Conservation (phyloP, 1,139 yeast genomes). For the Ashbya aceris region DNA sequence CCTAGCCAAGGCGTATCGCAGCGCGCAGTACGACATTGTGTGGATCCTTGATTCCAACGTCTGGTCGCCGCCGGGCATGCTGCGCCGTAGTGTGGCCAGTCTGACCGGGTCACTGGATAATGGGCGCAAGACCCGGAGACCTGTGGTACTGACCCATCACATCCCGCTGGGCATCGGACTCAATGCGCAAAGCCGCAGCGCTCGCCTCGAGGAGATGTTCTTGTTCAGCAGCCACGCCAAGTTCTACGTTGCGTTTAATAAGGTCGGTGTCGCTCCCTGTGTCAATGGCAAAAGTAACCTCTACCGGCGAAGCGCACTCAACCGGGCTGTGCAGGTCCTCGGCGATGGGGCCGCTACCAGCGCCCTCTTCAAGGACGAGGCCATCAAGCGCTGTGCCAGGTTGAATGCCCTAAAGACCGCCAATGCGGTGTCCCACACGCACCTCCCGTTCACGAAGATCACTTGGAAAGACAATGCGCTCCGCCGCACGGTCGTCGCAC, state of each 20-base stretch:
- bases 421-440: neutral
- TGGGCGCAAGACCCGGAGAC: slow-evolving; percentile 36
- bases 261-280: slow-evolving; percentile 75
- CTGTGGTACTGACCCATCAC: slow-evolving; percentile 71
- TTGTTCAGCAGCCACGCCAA: slow-evolving; percentile 75
- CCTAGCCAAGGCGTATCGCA: slow-evolving; percentile 63
- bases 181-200: slow-evolving; percentile 35
- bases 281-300: slow-evolving; percentile 88
- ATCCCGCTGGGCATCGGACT: slow-evolving; percentile 56
- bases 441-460: neutral
- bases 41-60: slow-evolving; percentile 91
- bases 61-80: slow-evolving; percentile 61
- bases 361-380: slow-evolving; percentile 6
- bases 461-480: neutral
- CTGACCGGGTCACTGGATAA: slow-evolving; percentile 42
- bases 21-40: slow-evolving; percentile 60
- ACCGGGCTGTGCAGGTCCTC: slow-evolving; percentile 43
- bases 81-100: slow-evolving; percentile 56
- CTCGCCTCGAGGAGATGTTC: slow-evolving; percentile 80
- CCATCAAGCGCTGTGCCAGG: slow-evolving; percentile 7
- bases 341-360: slow-evolving; percentile 25
- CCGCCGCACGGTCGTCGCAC: slow-evolving; percentile 1
- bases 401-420: slow-evolving; percentile 4
- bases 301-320: slow-evolving; percentile 62
- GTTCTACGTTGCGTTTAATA: slow-evolving; percentile 71